Evolutionary conservation across 441 rosid genomes (phyloP).

Genomic region (Bocquillonia castaneifolia): DNA sequence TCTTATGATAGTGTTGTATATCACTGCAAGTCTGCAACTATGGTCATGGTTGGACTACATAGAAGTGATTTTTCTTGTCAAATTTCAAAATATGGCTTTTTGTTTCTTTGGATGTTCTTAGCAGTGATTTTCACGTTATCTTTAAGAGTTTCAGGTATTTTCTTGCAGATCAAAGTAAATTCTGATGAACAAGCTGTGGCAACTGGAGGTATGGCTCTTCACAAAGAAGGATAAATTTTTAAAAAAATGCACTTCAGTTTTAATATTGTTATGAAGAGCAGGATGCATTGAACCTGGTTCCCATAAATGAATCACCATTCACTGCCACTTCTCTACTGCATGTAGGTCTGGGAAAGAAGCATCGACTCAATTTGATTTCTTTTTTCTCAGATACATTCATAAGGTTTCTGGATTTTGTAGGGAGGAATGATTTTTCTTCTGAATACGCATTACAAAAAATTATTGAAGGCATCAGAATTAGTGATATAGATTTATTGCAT

Average conservation of each 20-base stretch:
- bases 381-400: background rate
- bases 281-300: background rate
- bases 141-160: background rate
- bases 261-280: background rate
- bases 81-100: background rate
- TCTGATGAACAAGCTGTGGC: slow-evolving; percentile 19
- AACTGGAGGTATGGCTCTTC: slow-evolving; percentile 30
- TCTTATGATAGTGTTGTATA: background rate
- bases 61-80: background rate
- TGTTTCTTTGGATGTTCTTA: background rate
- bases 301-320: background rate
- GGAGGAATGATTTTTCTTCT: background rate
- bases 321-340: background rate
- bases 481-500: background rate
- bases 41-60: background rate
- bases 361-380: background rate
- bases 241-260: background rate
- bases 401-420: background rate
- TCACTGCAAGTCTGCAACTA: background rate
- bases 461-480: background rate
- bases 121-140: background rate
- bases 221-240: background rate
- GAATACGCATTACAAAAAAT: background rate
- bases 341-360: background rate
- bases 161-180: slow-evolving; percentile 30